Base-by-base conservation (phyloP, 2,329 filamentous ascomycete species). In the Zasmidium angulare region DNA sequence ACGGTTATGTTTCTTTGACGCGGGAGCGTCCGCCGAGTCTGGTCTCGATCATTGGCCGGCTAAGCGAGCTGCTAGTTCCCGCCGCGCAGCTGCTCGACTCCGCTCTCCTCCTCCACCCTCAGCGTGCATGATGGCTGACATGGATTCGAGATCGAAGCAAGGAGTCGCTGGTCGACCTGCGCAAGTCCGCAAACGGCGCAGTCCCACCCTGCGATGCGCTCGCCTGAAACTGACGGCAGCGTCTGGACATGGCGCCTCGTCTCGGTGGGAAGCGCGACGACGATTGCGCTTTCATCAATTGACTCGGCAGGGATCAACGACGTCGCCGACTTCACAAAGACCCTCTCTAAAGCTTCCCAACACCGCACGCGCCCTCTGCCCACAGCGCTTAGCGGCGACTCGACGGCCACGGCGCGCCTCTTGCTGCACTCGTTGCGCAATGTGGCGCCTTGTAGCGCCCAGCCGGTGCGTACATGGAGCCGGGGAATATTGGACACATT, bases 401-500 rank as follows among this genome's bases (percentile, higher is more conserved):
- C 31, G 50, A 54, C 31, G 31, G 51, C 55, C 26, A 55, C 50
- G 52, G 59, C 56, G 64, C 60, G 64, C 59, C 59, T 52, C 57
- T 43, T 59, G 65, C 60, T 62, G 66, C 67, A 65, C 57, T 49
- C 60, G 62, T 69, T 69, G 67, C 67, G 67, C 67, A 68, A 69
- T 68, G 62, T 66, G 64, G 65, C 63, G 55, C 53, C 47, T 61
- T 46, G 59, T 60, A 58, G 61, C 59, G 62, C 59, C 56, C 55
- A n/a, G 58, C 52, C 50, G 43, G 53, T 59, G 55, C 58, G 59
- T 52, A 63, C 61, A 60, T 56, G 29, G 36, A 17, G 48, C 43
- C 53, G 53, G 49, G 56, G 53, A 36, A 31, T 57, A 56, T 59
- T 50, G 56, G 20, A 46, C 55, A 52, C 56, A 49, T 31, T 55